Conservation (phyloP, 2,329 filamentous ascomycete species). For the Fusarium sp. region DNA sequence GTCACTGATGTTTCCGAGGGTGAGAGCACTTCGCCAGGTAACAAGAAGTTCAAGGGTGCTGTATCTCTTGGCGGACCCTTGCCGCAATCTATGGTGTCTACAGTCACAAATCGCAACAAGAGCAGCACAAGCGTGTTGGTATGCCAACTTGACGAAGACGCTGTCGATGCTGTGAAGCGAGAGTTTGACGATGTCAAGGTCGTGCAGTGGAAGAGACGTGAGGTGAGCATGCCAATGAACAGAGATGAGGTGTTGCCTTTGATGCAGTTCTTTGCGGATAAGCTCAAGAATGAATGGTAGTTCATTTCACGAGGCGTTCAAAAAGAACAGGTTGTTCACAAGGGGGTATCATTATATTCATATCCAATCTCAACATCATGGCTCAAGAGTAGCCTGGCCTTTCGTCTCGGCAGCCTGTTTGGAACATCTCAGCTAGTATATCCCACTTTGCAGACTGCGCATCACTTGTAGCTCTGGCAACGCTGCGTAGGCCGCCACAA, state of each 20-base stretch:
- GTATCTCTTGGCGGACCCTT: conserved; percentile 72
- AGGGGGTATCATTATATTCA: conserved; percentile 42
- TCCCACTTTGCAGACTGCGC: conserved; percentile 74
- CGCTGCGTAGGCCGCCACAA: conserved; percentile 75
- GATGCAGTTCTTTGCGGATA: conserved; percentile 83
- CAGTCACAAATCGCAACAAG: conserved; percentile 60
- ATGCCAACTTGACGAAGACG: conserved; percentile 69
- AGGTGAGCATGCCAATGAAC: conserved; percentile 84
- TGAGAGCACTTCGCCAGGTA: conserved; percentile 11
- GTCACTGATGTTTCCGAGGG: conserved; percentile 49
- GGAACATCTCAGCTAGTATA: conserved; percentile 81
- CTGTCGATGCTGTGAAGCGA: conserved; percentile 70
- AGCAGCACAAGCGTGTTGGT: conserved; percentile 72
- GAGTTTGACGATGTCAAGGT: conserved; percentile 75
- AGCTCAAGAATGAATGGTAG: conserved; percentile 55
- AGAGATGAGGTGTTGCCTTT: conserved; percentile 89
- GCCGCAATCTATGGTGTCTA: conserved; percentile 62
- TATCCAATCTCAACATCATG: conserved; percentile 14
- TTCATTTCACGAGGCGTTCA: background rate
- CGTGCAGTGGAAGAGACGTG: conserved; percentile 74
- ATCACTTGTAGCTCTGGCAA: conserved; percentile 78
- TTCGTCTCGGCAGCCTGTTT: conserved; percentile 55
- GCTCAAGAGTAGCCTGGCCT: conserved; percentile 23
- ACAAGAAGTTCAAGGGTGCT: conserved; percentile 61
- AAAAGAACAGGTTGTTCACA: background rate